Evolutionary conservation across 345 rosid species (phyloP).

Genomic region (Boechera divaricarpa): DNA sequence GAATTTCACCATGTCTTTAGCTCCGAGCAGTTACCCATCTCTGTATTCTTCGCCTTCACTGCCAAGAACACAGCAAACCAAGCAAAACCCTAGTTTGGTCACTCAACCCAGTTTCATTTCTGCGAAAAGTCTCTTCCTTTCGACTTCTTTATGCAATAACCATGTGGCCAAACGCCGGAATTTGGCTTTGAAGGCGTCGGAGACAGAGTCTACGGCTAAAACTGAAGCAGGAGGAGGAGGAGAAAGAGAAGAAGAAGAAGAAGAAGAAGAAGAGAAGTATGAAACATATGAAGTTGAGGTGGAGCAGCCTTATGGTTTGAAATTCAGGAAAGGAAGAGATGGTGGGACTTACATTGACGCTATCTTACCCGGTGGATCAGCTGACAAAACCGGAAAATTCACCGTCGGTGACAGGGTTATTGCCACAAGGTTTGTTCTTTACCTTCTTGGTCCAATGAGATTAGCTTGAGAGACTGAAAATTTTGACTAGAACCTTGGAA

Average conservation of each 20-base stretch:
- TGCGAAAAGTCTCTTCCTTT: slow-evolving; percentile 42
- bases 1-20: slow-evolving; percentile 60
- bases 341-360: slow-evolving; percentile 94
- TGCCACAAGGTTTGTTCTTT: slow-evolving; percentile 79
- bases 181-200: slow-evolving; percentile 63
- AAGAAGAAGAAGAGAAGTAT: slow-evolving; percentile 53
- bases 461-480: neutral
- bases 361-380: slow-evolving; percentile 77
- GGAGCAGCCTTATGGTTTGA: slow-evolving; percentile 82
- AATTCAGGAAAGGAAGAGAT: slow-evolving; percentile 86
- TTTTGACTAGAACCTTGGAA: slow-evolving; percentile 14
- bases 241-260: slow-evolving; percentile 49
- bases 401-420: slow-evolving; percentile 85
- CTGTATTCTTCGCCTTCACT: slow-evolving; percentile 64
- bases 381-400: slow-evolving; percentile 80
- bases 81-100: slow-evolving; percentile 47
- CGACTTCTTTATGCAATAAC: slow-evolving; percentile 46
- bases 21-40: slow-evolving; percentile 58
- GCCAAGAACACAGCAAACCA: slow-evolving; percentile 49
- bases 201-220: slow-evolving; percentile 55
- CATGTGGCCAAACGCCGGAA: slow-evolving; percentile 49
- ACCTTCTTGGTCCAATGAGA: neutral
- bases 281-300: slow-evolving; percentile 90
- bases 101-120: slow-evolving; percentile 43
- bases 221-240: slow-evolving; percentile 47